phyloP scores from a whole-genome alignment of 139 green algal genomes.

The Volvox reticuliferus region DNA sequence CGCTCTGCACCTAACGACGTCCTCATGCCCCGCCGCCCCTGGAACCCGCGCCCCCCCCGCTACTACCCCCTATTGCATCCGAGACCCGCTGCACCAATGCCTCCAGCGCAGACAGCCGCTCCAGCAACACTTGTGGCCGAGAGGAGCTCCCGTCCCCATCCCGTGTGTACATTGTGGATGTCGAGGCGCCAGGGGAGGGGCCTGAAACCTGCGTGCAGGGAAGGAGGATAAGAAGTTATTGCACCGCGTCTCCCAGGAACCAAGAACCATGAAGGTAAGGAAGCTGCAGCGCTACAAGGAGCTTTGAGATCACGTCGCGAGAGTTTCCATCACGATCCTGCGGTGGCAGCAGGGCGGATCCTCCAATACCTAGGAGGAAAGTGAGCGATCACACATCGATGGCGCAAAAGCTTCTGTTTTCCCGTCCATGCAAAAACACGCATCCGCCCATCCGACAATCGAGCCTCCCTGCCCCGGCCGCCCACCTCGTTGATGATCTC shows the following conservation, averaged over 20 bases:
- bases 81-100: conserved; percentile 14
- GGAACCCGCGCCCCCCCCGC: background rate
- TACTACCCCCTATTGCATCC: conserved; percentile 29
- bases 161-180: background rate
- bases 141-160: background rate
- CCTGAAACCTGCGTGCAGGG: background rate
- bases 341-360: background rate
- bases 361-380: background rate
- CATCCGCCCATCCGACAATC: background rate
- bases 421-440: background rate
- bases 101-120: conserved; percentile 30
- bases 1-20: too few species aligned
- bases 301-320: background rate
- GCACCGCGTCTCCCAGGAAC: background rate
- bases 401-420: background rate
- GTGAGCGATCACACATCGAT: background rate
- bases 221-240: background rate
- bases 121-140: background rate
- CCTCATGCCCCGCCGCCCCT: background rate
- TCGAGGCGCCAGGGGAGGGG: background rate
- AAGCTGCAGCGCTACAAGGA: too few species aligned
- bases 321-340: background rate
- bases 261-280: background rate
- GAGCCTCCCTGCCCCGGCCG: too few species aligned
- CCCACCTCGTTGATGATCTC: conserved; percentile 26